Conservation (phyloP, 345 rosid genomes). For the Eucalyptus sp. region DNA sequence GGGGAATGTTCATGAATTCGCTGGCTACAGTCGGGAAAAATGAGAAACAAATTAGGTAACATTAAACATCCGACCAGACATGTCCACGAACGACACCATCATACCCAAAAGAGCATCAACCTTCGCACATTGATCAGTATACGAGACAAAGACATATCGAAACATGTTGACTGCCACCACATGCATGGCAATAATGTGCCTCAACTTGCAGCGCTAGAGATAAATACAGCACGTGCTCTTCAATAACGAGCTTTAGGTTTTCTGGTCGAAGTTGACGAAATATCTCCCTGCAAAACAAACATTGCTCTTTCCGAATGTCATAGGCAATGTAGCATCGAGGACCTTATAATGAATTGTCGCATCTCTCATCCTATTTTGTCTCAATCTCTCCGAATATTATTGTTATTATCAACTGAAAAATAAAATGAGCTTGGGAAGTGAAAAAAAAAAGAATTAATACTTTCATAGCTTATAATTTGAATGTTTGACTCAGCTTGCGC, state of each 20-base stretch:
- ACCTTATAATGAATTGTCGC: background rate
- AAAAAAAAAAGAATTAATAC: background rate
- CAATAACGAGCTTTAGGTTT: background rate
- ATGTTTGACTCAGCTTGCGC: background rate
- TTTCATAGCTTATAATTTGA: background rate
- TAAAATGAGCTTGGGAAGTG: background rate
- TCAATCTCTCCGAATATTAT: background rate
- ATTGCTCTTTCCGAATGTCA: background rate
- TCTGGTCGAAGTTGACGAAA: background rate
- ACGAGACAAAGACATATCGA: background rate
- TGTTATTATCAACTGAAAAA: background rate
- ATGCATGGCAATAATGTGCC: background rate
- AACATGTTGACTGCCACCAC: background rate
- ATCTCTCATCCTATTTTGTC: background rate
- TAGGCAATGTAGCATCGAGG: rapidly evolving
- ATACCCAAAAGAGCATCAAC: background rate
- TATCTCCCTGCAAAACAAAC: background rate
- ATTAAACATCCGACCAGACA: background rate
- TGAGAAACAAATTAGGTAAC: background rate
- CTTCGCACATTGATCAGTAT: background rate
- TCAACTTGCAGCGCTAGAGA: background rate
- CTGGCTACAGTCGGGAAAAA: background rate
- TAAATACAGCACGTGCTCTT: background rate
- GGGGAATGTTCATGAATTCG: background rate
- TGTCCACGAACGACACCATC: background rate